phyloP scores from a whole-genome alignment of 2,329 filamentous ascomycete species.

The Coniochaeta sp. region DNA sequence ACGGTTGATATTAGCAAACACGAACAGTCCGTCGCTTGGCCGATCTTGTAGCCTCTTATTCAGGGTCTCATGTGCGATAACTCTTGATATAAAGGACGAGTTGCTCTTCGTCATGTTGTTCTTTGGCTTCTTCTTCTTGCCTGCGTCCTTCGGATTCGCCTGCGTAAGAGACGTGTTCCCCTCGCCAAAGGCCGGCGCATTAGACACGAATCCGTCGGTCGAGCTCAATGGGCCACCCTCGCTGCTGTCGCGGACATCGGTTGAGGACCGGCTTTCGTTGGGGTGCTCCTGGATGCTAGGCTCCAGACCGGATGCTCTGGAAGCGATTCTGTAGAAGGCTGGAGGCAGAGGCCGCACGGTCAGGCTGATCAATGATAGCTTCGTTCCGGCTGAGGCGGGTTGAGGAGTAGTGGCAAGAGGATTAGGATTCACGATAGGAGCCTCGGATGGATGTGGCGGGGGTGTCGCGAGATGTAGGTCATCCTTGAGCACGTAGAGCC shows the following conservation, averaged over 20 bases:
- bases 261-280: constrained; percentile 52
- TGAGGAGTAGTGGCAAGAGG: constrained; percentile 79
- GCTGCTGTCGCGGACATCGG: constrained; percentile 51
- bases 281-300: constrained; percentile 55
- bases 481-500: constrained; percentile 88
- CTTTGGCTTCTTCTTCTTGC: constrained; percentile 88
- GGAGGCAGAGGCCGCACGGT: constrained; percentile 51
- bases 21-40: constrained; percentile 71
- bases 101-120: constrained; percentile 98
- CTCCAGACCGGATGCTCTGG: constrained; percentile 34
- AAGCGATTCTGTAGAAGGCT: constrained; percentile 46
- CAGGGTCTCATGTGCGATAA: constrained; percentile 80
- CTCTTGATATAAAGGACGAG: constrained; percentile 95
- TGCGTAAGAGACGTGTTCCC: constrained; percentile 68
- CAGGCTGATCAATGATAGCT: constrained; percentile 69
- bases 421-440: constrained; percentile 79
- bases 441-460: constrained; percentile 90
- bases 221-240: constrained; percentile 48
- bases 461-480: constrained; percentile 89
- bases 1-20: constrained; percentile 91
- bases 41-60: constrained; percentile 75
- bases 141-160: constrained; percentile 59
- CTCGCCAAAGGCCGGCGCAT: constrained; percentile 71
- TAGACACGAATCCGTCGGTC: constrained; percentile 39
- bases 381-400: constrained; percentile 79